A percentile compares a stretch with the other conserved stretches of the same genome.
Evolutionary conservation across 345 rosid genomes (phyloP).

Genomic region (Brassica rapa): DNA sequence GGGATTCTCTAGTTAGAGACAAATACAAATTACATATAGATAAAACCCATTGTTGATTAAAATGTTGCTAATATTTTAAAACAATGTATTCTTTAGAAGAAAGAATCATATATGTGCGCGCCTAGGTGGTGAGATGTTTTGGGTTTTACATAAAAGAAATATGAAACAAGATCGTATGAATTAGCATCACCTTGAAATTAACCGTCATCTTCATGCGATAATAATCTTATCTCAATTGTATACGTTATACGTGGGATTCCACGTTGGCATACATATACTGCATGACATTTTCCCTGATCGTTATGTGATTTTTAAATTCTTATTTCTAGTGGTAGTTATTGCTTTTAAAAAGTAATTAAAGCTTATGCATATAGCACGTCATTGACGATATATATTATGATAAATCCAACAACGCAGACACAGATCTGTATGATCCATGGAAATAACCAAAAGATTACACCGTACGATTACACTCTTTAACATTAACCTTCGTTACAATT

Average conservation of each 20-base stretch:
- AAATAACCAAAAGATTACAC: constrained; percentile 31
- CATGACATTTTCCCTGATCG: background rate
- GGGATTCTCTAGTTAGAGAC: constrained; percentile 3
- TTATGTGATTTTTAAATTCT: background rate
- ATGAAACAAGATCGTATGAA: background rate
- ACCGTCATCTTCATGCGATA: background rate
- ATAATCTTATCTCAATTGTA: background rate
- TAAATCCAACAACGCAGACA: constrained; percentile 14
- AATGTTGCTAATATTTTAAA: background rate
- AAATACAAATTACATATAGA: background rate
- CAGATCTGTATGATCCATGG: constrained; percentile 22
- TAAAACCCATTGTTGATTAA: background rate
- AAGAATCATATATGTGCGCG: no score
- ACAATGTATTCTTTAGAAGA: background rate
- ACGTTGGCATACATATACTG: background rate
- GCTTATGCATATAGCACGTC: constrained; percentile 16
- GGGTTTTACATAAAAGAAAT: background rate
- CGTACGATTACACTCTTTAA: constrained; percentile 27
- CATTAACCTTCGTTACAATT: constrained; percentile 32
- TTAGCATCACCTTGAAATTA: background rate
- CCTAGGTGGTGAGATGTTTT: no score
- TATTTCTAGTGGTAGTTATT: background rate
- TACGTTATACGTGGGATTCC: background rate
- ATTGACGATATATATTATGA: background rate
- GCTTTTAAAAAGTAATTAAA: background rate